Evolutionary conservation across 306 rosid genomes (phyloP), one percentile per base, ranked within the genome.

Genomic region (Boehmeria nivea): DNA sequence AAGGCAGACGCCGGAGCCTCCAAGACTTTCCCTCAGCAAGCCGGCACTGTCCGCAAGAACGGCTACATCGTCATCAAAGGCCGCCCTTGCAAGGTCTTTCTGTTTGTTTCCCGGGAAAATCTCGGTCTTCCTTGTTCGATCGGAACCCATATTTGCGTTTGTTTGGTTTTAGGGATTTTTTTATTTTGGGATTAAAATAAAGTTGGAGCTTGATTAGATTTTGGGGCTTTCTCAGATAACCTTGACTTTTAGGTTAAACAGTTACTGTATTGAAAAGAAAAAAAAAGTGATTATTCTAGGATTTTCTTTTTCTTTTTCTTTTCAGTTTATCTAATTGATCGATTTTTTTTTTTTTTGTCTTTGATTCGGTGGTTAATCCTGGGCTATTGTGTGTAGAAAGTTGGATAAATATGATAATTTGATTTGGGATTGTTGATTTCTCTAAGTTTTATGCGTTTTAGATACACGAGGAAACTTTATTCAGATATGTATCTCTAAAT

Each of bases 1-100:
- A 83, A 83, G 78, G 90, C 76, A 2, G 90, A 83, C 3, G 90
- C 90, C 25, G 90, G 90, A 31, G 90, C 90, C 21, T 84, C 91
- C 69, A 84, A 84, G 59, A 84, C 93, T 14, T 84, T 51, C 38
- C 93, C 93, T 18, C 87, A 84, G 64, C 93, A 81, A 54, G 93
- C 93, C n/a, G 93, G 93, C 3, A 84, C 93, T 27, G 79, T 84
- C 33, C 93, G 93, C 20, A 84, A 84, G 71, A 81, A 73, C n/a
- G 93, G 93, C 16, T 73, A 84, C 72, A 78, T 84, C 66, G 85
- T 78, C 66, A 81, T 84, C 71, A 84, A 84, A 40, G 64, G 14
- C 44, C 87, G 93, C 7, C 83, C 93, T 54, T 84, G 93, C 87
- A 84, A 84, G 83, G 93, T 83, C 18, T 19, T 3, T 8, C 24